Conservation (phyloP, 176 grass and related monocot species). For the Oryza meridionalis region DNA sequence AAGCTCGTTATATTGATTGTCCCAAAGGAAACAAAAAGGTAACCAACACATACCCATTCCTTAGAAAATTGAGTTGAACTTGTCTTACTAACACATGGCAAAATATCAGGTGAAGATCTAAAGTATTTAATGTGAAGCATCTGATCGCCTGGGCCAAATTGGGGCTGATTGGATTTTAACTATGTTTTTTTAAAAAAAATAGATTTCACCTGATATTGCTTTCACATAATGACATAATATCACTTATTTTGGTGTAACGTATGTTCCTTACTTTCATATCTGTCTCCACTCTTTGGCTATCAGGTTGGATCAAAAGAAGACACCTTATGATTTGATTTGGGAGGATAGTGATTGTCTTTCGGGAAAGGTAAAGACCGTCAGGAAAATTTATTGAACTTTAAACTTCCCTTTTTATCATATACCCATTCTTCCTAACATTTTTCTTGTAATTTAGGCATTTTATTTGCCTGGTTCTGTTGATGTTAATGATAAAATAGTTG, state of each 20-base stretch:
- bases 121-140: no score
- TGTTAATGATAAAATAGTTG: conserved; percentile 69
- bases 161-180: no score
- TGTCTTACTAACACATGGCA: no score
- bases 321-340: conserved; percentile 89
- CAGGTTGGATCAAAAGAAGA: conserved; percentile 77
- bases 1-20: conserved; percentile 97
- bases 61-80: conserved; percentile 21
- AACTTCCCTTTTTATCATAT: background rate
- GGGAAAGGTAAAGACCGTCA: conserved; percentile 68
- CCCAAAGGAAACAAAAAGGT: conserved; percentile 93
- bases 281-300: background rate
- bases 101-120: no score
- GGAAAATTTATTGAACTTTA: background rate
- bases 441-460: conserved; percentile 65
- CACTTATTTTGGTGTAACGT: background rate
- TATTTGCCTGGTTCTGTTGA: conserved; percentile 95
- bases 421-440: conserved; percentile 11
- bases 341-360: conserved; percentile 66
- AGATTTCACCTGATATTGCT: no score
- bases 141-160: no score
- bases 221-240: background rate
- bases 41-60: conserved; percentile 5
- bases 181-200: no score
- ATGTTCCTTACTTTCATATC: background rate